Base-by-base conservation (phyloP, 192 early-diverging fungal genomes). In the Glomus cerebriforme region DNA sequence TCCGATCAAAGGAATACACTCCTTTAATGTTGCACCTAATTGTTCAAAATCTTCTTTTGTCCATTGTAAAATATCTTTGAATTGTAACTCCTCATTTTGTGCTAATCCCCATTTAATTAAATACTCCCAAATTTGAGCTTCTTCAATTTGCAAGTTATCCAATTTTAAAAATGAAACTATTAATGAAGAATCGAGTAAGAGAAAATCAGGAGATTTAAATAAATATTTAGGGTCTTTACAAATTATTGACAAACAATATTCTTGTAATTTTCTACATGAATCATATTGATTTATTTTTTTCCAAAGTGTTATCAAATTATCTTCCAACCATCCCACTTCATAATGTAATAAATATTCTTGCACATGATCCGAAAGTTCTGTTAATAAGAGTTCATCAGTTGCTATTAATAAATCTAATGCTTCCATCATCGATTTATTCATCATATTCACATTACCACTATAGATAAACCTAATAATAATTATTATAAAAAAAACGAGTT, bases 371-470 rank as follows among this genome's bases (percentile, higher is more conserved):
- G 74, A 75, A 32, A 75, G 27, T 43, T 75, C 74, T 27, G 32
- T 63, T 37, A 75, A 63, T n/a, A 75, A n/a, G 15, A 75, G 37
- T 75, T 75, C 74, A 63, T 75, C 74, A 3, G 74, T 63, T n/a
- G 74, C 74, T 24, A 63, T 27, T 26, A 75, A 49, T 27, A 75
- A 49, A 7, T 75, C 74, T 15, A 75, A 37, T 19, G 45, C 45
- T 54, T 37, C 45, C 35, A 32, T 37, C 19, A 75, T 37, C 8
- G 6, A 22, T 63, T 63, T 37, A 15, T 49, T 49, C 5, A 19
- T 31, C 35, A 75, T 19, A 15, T 29, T 24, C 31, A 75, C 45
- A 3, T 19, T 63, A 26, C 74, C 74, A 12, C 58, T 62, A 43
- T 75, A 75, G 12, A 75, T 62, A 63, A 75, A 75, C 13, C 74